Evolutionary conservation across 1,284 basidiomycete species (phyloP).

Genomic region (Pyrrhoderma lamaoense): DNA sequence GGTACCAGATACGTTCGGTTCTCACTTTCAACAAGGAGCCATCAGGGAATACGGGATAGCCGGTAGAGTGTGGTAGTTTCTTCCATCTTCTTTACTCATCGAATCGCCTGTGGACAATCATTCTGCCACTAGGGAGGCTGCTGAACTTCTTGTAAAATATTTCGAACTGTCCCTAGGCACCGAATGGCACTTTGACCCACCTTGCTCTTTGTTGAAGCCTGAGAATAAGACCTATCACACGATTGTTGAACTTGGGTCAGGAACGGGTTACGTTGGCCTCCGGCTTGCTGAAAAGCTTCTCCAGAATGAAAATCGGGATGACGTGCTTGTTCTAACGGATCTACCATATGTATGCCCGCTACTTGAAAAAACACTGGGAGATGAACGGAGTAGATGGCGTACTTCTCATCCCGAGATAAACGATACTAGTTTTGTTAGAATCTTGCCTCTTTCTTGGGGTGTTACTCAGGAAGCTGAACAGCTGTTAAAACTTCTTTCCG

Average conservation of each 20-base stretch:
- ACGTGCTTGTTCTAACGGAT: slow-evolving; percentile 55
- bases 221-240: background rate
- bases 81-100: background rate
- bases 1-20: slow-evolving; percentile 22
- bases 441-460: slow-evolving; percentile 66
- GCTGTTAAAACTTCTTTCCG: slow-evolving; percentile 35
- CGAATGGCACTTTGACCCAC: slow-evolving; percentile 50
- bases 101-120: background rate
- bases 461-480: slow-evolving; percentile 33
- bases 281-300: slow-evolving; percentile 32
- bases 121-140: slow-evolving; percentile 55
- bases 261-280: slow-evolving; percentile 57
- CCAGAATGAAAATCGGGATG: slow-evolving; percentile 24
- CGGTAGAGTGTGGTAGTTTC: slow-evolving; percentile 60
- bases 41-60: slow-evolving; percentile 69
- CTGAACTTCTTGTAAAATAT: slow-evolving; percentile 54
- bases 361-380: slow-evolving; percentile 44
- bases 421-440: slow-evolving; percentile 23
- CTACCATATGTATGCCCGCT: slow-evolving; percentile 61
- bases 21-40: slow-evolving; percentile 39
- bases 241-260: slow-evolving; percentile 66
- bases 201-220: slow-evolving; percentile 31
- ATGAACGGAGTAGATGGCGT: slow-evolving; percentile 15
- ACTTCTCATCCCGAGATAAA: background rate
- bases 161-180: slow-evolving; percentile 31